A percentile compares a stretch with the other conserved stretches of the same genome.
These are phyloP conservation scores for Phaffia tasmanica DNA, from an alignment of 768 basidiomycete species.

Conservation along the genomic window DNA sequence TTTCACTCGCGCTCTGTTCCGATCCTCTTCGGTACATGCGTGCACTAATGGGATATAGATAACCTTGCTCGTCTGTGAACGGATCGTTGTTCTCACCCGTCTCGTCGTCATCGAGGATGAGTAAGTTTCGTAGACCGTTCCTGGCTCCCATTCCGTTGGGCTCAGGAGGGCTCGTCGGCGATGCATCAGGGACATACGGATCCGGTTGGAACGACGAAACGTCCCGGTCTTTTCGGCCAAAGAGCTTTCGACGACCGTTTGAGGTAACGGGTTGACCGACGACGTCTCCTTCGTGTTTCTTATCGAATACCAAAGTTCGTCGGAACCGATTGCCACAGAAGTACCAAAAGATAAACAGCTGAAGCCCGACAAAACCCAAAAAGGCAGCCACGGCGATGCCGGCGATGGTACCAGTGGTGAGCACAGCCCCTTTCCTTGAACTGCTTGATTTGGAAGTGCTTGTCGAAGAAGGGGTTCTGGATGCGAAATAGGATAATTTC, in stretches of 20 bases:
- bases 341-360: slow-evolving; percentile 13
- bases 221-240: slow-evolving; percentile 19
- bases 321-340: slow-evolving; percentile 24
- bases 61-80: slow-evolving; percentile 19
- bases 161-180: too few species aligned
- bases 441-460: background rate
- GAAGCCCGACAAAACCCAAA: slow-evolving; percentile 1
- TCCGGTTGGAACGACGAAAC: slow-evolving; percentile 16
- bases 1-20: too few species aligned
- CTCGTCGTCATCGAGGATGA: background rate
- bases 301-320: slow-evolving; percentile 16
- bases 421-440: background rate
- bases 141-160: too few species aligned
- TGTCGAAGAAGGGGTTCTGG: background rate
- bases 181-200: too few species aligned
- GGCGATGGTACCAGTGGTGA: slow-evolving; percentile 12
- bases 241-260: slow-evolving; percentile 3
- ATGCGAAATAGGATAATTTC: background rate
- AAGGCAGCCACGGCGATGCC: slow-evolving; percentile 12
- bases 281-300: slow-evolving; percentile 20
- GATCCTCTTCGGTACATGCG: too few species aligned
- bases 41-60: slow-evolving; percentile 7
- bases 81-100: slow-evolving; percentile 1
- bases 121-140: too few species aligned
- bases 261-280: slow-evolving; percentile 22